A percentile compares a stretch with the other conserved stretches of the same genome.
Conservation (phyloP, 2,329 filamentous ascomycete genomes). For the Beauveria bassiana region DNA sequence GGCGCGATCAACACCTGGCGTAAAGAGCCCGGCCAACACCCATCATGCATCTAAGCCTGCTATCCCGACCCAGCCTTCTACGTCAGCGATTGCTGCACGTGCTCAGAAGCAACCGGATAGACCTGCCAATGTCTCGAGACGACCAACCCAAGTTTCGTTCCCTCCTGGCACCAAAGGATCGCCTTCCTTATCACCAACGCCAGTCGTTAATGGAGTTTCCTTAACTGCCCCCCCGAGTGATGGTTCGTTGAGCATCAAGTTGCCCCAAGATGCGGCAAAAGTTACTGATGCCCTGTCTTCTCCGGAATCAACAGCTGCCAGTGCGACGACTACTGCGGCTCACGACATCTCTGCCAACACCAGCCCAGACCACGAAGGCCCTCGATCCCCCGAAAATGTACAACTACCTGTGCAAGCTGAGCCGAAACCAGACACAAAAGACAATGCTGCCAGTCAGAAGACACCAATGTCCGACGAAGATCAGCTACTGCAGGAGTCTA, state of each 20-base stretch:
- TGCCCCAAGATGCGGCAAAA: constrained; percentile 28
- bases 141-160: constrained; percentile 24
- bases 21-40: constrained; percentile 2
- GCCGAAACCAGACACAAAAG: constrained; percentile 26
- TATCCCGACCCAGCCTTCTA: not conserved
- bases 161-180: constrained; percentile 25
- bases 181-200: constrained; percentile 11
- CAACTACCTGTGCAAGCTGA: constrained; percentile 30
- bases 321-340: constrained; percentile 62
- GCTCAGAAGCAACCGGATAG: not conserved
- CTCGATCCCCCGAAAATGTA: constrained; percentile 40
- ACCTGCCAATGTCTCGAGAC: constrained; percentile 5
- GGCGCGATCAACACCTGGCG: not conserved
- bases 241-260: constrained; percentile 23
- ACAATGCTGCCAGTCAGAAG: constrained; percentile 25
- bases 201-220: not conserved
- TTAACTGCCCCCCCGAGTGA: not conserved
- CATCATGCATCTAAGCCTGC: not conserved
- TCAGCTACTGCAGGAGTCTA: constrained; percentile 37
- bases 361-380: constrained; percentile 62
- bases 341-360: constrained; percentile 65
- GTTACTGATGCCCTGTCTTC: constrained; percentile 42
- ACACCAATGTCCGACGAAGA: constrained; percentile 30
- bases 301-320: constrained; percentile 62
- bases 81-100: not conserved